Conservation (phyloP, 2,329 filamentous ascomycete species). For the Cyphellophora europaea region DNA sequence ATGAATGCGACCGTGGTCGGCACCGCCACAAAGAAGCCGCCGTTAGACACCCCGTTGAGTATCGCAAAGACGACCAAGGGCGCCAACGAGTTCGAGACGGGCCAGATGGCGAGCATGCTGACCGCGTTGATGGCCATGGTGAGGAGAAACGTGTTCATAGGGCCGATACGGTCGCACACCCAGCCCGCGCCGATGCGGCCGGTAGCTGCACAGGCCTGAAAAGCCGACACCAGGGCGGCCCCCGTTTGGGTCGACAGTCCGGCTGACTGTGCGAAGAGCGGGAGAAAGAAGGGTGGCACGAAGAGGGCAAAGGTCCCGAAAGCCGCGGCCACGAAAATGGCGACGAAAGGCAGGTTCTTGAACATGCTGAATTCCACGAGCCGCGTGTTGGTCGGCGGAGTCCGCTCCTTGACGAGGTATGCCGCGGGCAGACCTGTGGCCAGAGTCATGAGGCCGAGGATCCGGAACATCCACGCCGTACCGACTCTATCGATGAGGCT, state of each 20-base stretch:
- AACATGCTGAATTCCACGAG: constrained; percentile 48
- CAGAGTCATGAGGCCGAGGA: constrained; percentile 43
- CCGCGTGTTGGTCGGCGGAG: constrained; percentile 26
- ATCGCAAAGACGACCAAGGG: constrained; percentile 48
- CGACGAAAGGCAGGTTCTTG: constrained; percentile 40
- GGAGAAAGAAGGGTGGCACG: constrained; percentile 53
- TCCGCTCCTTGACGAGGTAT: constrained; percentile 41
- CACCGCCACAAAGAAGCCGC: constrained; percentile 55
- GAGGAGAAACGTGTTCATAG: constrained; percentile 45
- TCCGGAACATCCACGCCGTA: constrained; percentile 42
- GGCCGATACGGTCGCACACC: constrained; percentile 45
- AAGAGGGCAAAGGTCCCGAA: constrained; percentile 52
- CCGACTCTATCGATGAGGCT: constrained; percentile 38
- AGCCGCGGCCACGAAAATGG: constrained; percentile 44
- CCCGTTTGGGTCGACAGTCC: constrained; percentile 43
- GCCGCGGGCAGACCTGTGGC: constrained; percentile 48
- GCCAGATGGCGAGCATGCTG: constrained; percentile 54
- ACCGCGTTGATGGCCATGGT: constrained; percentile 43
- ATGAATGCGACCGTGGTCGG: constrained; percentile 54
- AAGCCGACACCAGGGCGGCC: constrained; percentile 50
- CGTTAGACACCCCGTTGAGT: constrained; percentile 51
- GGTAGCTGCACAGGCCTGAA: constrained; percentile 51
- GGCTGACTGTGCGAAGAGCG: constrained; percentile 45
- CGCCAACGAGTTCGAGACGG: constrained; percentile 43
- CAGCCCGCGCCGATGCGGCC: constrained; percentile 47